These are phyloP conservation scores for Begonia fuchsioides DNA, from an alignment of 306 rosid genomes.

Conservation along the genomic window DNA sequence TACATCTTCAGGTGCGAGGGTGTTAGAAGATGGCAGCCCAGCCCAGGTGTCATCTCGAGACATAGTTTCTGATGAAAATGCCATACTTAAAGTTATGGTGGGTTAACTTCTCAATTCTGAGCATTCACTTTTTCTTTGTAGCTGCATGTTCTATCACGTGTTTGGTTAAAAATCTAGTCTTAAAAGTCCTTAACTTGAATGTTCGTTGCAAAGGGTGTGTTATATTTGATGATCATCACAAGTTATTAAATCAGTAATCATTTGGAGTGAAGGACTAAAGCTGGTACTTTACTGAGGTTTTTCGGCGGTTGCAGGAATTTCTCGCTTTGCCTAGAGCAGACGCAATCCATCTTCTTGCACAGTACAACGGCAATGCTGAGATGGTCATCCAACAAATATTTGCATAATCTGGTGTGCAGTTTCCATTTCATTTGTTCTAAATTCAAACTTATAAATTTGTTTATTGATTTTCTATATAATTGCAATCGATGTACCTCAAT, in stretches of 20 bases:
- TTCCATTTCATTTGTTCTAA: slow-evolving; percentile 3
- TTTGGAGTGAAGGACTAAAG: too few species aligned
- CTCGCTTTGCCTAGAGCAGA: slow-evolving; percentile 95
- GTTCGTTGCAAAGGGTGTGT: too few species aligned
- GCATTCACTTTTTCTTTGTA: too few species aligned
- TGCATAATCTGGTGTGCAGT: slow-evolving; percentile 26
- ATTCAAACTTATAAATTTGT: slow-evolving; percentile 3
- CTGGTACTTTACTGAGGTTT: too few species aligned
- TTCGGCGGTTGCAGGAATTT: slow-evolving; percentile 58
- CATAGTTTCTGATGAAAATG: slow-evolving; percentile 58
- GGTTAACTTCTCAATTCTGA: slow-evolving; percentile 7
- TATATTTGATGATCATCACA: too few species aligned
- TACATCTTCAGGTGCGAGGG: slow-evolving; percentile 50
- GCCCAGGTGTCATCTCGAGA: slow-evolving; percentile 70
- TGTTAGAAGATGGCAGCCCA: slow-evolving; percentile 88
- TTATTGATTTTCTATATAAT: slow-evolving; percentile 22
- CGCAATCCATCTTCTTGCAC: slow-evolving; percentile 91
- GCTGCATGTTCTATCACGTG: too few species aligned
- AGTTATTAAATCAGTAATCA: too few species aligned
- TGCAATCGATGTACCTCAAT: slow-evolving; percentile 8
- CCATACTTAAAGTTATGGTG: slow-evolving; percentile 95
- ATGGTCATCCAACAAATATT: slow-evolving; percentile 89
- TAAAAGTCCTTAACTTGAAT: too few species aligned
- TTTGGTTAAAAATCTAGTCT: too few species aligned
- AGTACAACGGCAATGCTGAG: slow-evolving; percentile 92